Evolutionary conservation across 495 filamentous ascomycete genomes (phyloP), one percentile per base, ranked within the genome.

Genomic region (Penicillium parvum): DNA sequence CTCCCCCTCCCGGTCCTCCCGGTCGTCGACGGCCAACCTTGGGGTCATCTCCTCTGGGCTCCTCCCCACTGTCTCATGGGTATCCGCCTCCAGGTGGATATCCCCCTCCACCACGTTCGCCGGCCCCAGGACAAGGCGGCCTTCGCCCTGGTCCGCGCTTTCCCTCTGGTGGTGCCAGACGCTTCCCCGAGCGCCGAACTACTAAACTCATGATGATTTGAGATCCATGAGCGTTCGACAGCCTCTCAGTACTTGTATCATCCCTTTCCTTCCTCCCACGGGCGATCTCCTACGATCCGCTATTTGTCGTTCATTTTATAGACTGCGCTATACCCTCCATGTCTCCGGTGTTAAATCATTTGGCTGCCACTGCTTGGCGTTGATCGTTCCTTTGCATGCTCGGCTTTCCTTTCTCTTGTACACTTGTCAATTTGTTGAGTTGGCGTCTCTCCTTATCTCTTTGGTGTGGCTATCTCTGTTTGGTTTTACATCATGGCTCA

Each of bases 131-230:
- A 37, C 40, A 49, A 21, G 71, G 64, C n/a, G 62, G 60, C 5
- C 51, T 55, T 58, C 63, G 47, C n/a, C 52, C 48, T 5, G 63
- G 43, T 48, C 58, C 55, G 21, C 56, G 32, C 43, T 62, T 41
- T 38, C 57, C 45, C 34, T 50, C 55, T 34, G 50, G 43, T 43
- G 58, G 56, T 42, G 65, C 58, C 39, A 66, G 60, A 57, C 77
- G 74, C 12, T 76, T 75, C 58, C 73, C 75, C 4, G 86, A 92
- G 70, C 82, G 90, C 60, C 71, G 89, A 45, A 91, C 83, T 57
- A 95, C 89, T 43, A 77, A 78, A 65, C 61, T 95, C 54, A 91
- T 91, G 74, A 92, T 92, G 84, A 86, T 90, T 80, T 85, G 67
- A 76, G 49, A 9, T 34, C 8, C 12, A 15, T 30, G 28, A 12